Conservation (phyloP, 257 asterid genomes). For the Forsythia viridissima region DNA sequence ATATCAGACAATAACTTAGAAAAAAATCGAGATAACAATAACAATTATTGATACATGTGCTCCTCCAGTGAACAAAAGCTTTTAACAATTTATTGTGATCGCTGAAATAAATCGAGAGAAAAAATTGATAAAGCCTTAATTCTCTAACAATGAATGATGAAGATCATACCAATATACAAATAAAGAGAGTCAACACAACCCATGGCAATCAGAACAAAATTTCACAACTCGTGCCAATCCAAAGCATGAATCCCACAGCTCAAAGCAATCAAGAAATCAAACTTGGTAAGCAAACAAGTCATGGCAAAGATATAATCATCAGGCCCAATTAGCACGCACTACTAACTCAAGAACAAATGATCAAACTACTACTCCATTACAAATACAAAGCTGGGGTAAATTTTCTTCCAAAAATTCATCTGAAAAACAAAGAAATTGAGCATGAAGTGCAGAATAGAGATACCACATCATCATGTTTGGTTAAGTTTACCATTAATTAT, state of each 20-base stretch:
- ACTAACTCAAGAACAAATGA: too few relatives aligned
- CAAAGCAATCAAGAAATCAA: not conserved
- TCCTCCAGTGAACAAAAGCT: not conserved
- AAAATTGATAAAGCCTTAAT: not conserved
- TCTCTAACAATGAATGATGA: not conserved
- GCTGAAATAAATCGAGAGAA: not conserved
- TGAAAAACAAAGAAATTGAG: too few relatives aligned
- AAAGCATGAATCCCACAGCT: not conserved
- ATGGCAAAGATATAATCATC: not conserved
- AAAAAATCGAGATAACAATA: constrained; percentile 10
- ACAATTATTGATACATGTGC: not conserved
- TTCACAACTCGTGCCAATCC: not conserved
- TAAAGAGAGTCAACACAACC: not conserved
- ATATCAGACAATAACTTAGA: constrained; percentile 16
- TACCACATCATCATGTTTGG: too few relatives aligned
- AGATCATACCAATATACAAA: not conserved
- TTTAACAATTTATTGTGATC: not conserved
- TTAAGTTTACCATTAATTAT: too few relatives aligned
- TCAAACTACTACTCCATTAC: too few relatives aligned
- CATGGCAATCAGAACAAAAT: not conserved
- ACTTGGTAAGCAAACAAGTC: not conserved
- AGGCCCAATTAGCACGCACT: too few relatives aligned
- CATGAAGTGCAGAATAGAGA: too few relatives aligned
- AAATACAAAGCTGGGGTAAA: too few relatives aligned
- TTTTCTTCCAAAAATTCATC: too few relatives aligned